These are phyloP conservation scores for Acrocalymma vagum DNA, from an alignment of 2,329 filamentous ascomycete species.

Conservation along the genomic window DNA sequence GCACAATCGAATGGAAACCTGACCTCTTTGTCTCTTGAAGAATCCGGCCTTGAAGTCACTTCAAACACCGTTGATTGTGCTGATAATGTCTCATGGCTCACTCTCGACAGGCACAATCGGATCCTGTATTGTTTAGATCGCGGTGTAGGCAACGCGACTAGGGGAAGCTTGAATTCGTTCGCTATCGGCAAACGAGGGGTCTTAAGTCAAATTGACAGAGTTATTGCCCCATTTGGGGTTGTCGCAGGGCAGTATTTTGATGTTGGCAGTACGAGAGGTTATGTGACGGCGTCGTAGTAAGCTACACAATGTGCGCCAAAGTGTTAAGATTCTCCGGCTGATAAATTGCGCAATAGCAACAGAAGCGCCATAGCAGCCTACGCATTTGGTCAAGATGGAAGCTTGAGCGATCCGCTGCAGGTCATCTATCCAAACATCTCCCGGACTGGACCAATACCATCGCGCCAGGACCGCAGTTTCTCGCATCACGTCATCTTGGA, in stretches of 20 bases:
- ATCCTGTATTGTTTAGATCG: slow-evolving; percentile 1
- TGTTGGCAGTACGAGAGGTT: slow-evolving; percentile 1
- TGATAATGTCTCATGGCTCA: slow-evolving; percentile 1
- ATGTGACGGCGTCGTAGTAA: slow-evolving; percentile 2
- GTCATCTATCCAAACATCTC: slow-evolving; percentile 1
- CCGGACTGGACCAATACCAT: not conserved
- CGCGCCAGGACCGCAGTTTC: slow-evolving; percentile 3
- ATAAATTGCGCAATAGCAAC: slow-evolving; percentile 1
- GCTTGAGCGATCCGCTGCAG: not conserved
- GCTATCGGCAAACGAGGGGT: not conserved
- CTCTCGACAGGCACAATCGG: not conserved
- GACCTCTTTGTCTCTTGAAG: not conserved
- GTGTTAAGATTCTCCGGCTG: not conserved
- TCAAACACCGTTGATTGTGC: slow-evolving; percentile 1
- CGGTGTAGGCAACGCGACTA: not conserved
- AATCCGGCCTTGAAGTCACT: not conserved
- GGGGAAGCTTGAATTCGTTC: slow-evolving; percentile 2
- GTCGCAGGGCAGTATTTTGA: slow-evolving; percentile 1
- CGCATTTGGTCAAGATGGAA: not conserved
- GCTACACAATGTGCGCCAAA: not conserved
- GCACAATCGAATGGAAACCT: slow-evolving; percentile 1
- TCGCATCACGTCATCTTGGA: slow-evolving; percentile 68
- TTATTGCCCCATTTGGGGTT: slow-evolving; percentile 1
- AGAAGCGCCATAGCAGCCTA: slow-evolving; percentile 3
- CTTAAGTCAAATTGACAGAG: not conserved